Conservation (phyloP, 129 eudicot species). For the Oenanthe sinensis region DNA sequence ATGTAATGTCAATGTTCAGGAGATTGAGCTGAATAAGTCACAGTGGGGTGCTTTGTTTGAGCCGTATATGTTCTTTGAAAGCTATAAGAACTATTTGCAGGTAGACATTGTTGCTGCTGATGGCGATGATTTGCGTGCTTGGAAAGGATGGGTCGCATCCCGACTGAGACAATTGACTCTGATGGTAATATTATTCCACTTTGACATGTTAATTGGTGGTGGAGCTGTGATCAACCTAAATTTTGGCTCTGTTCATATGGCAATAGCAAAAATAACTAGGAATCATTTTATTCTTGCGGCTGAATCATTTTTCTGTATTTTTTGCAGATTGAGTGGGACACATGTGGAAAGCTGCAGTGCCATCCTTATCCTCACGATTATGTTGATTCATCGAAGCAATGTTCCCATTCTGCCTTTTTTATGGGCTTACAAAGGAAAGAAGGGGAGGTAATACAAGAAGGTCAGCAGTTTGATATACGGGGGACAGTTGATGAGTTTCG, state of each 20-base stretch:
- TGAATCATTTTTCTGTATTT: not conserved
- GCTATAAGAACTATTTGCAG: constrained; percentile 79
- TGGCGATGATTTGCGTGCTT: constrained; percentile 67
- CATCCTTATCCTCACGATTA: constrained; percentile 90
- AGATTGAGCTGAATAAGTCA: constrained; percentile 64
- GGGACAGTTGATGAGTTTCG: constrained; percentile 77
- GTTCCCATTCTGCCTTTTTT: constrained; percentile 68
- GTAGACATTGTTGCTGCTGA: constrained; percentile 71
- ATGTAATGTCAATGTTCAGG: constrained; percentile 34
- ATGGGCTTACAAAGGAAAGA: constrained; percentile 90
- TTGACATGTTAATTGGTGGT: not conserved
- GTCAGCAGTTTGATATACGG: constrained; percentile 95
- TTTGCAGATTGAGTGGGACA: constrained; percentile 85
- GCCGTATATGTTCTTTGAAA: constrained; percentile 67
- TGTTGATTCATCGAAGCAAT: constrained; percentile 43
- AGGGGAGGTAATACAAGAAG: constrained; percentile 67
- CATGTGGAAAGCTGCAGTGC: constrained; percentile 73
- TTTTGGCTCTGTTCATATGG: not conserved
- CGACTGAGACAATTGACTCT: constrained; percentile 82
- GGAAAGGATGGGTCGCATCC: constrained; percentile 98
- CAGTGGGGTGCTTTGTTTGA: constrained; percentile 84
- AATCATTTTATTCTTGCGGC: not conserved
- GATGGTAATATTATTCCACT: constrained; percentile 48
- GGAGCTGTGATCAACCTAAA: not conserved
- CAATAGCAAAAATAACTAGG: not conserved